phyloP scores from a whole-genome alignment of 2,329 filamentous ascomycete species.

The Alternaria sp. region DNA sequence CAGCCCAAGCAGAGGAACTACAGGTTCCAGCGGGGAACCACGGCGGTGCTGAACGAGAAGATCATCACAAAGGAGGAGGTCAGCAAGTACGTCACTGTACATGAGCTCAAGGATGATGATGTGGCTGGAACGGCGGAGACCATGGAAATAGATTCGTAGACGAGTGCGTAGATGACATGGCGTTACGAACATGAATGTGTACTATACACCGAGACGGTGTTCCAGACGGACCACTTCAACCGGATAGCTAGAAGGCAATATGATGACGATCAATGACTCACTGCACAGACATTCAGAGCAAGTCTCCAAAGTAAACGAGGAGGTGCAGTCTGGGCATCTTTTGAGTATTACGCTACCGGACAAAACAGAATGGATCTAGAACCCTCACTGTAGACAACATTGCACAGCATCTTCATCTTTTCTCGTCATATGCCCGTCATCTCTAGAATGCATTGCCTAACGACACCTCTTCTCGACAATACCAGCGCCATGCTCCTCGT shows the following conservation, averaged over 20 bases:
- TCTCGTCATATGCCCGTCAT: neutral
- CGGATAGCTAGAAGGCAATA: slow-evolving; percentile 27
- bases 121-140: slow-evolving; percentile 67
- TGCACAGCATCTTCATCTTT: slow-evolving; percentile 3
- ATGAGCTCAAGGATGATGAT: slow-evolving; percentile 77
- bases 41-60: slow-evolving; percentile 94
- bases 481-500: slow-evolving; percentile 88
- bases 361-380: neutral
- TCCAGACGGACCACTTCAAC: slow-evolving; percentile 6
- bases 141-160: slow-evolving; percentile 68
- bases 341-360: neutral
- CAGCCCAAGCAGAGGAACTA: slow-evolving; percentile 93
- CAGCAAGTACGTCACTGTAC: slow-evolving; percentile 89
- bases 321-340: neutral
- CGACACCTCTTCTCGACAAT: slow-evolving; percentile 98
- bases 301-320: neutral
- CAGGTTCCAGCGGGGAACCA: slow-evolving; percentile 89
- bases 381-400: slow-evolving; percentile 1
- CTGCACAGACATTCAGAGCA: neutral
- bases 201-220: slow-evolving; percentile 26
- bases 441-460: slow-evolving; percentile 54
- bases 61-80: slow-evolving; percentile 94
- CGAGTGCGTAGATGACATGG: slow-evolving; percentile 11
- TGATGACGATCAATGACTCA: slow-evolving; percentile 24
- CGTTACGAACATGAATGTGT: slow-evolving; percentile 35